These are phyloP conservation scores for Gracilaria domingensis DNA, from an alignment of 23 red algal genomes.

Conservation along the genomic window DNA sequence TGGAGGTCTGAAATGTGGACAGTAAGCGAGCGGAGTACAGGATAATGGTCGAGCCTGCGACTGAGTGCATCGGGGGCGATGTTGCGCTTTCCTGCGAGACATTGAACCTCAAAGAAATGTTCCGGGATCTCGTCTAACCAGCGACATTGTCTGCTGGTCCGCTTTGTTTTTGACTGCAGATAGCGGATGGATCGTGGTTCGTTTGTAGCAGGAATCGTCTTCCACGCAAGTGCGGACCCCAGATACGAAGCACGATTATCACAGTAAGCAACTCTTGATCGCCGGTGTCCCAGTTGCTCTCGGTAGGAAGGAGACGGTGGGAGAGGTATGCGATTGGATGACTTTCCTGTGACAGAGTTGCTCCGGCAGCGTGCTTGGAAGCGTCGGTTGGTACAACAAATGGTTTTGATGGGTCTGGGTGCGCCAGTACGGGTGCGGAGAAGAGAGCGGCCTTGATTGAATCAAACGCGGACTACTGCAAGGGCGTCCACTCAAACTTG, in stretches of 20 bases:
- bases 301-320: neutral
- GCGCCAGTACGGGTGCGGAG: neutral
- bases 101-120: slow-evolving; percentile 12
- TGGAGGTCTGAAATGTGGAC: neutral
- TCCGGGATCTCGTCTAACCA: slow-evolving; percentile 58
- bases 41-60: neutral
- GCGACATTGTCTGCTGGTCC: slow-evolving; percentile 20
- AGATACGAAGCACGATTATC: neutral
- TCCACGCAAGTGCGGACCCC: slow-evolving; percentile 8
- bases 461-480: neutral
- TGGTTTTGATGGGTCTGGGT: neutral
- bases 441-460: neutral
- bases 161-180: slow-evolving; percentile 37
- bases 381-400: neutral
- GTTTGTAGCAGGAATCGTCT: neutral
- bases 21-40: neutral
- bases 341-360: neutral
- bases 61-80: slow-evolving; percentile 18
- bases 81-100: slow-evolving; percentile 12
- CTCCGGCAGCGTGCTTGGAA: neutral
- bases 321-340: neutral
- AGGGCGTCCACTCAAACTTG: neutral
- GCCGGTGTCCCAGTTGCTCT: neutral
- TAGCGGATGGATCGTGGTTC: slow-evolving; percentile 38
- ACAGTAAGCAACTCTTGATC: slow-evolving; percentile 1